These are phyloP conservation scores for Ustilago vetiveriae DNA, from an alignment of 1,284 basidiomycete genomes.

Conservation along the genomic window DNA sequence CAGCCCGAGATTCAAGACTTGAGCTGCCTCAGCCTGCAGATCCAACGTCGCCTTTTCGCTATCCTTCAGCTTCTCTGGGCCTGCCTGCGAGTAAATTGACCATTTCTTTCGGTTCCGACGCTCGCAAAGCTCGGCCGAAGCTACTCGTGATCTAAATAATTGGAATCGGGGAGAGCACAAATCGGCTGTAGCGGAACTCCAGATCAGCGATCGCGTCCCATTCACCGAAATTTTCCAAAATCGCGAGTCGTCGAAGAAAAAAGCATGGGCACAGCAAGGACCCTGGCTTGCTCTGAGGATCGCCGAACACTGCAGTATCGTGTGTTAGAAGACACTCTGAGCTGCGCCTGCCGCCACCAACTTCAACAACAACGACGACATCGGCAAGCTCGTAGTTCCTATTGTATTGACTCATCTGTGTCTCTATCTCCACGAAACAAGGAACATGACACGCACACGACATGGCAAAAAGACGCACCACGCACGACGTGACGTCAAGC, in stretches of 20 bases:
- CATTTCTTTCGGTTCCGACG: too few species aligned
- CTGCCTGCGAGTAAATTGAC: too few species aligned
- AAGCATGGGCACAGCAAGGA: conserved; percentile 1
- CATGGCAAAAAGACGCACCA: conserved; percentile 65
- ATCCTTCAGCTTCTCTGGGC: not conserved
- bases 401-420: not conserved
- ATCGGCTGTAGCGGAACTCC: too few species aligned
- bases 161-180: too few species aligned
- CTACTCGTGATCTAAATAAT: too few species aligned
- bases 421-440: not conserved
- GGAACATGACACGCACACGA: conserved; percentile 60
- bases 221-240: not conserved
- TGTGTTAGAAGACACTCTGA: too few species aligned
- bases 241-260: too few species aligned
- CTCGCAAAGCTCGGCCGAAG: too few species aligned
- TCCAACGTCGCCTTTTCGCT: not conserved
- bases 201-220: too few species aligned
- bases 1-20: too few species aligned
- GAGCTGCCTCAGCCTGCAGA: not conserved
- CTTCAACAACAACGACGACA: not conserved
- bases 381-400: not conserved
- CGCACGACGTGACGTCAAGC: conserved; percentile 63
- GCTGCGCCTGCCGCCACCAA: not conserved
- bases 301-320: not conserved
- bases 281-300: not conserved